Evolutionary conservation across 1,284 basidiomycete genomes (phyloP), one percentile per base, ranked within the genome.

Genomic region (Microbotryum silenes-acaulis): DNA sequence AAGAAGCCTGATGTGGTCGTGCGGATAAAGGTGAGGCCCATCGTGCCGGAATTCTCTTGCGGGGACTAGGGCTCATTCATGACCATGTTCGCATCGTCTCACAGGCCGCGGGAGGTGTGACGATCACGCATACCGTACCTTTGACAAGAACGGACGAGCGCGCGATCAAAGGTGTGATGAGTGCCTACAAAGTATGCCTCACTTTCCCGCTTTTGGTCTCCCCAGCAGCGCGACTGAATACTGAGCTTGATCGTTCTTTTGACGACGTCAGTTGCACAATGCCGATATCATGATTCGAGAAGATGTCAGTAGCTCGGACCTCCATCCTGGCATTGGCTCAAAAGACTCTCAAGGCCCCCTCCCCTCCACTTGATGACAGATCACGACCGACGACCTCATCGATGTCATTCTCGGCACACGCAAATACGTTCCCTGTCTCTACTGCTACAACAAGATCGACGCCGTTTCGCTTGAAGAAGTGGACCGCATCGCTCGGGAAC

Each of bases 251-350:
- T 7, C 20, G 6, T 2, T 25, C 2, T 25, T 20, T 29, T 6
- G 10, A 23, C 37, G 16, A 5, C 16, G 12, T 18, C 56, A 88
- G 75, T 77, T 94, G 55, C 91, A 96, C 76, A 96, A 94, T 72
- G 92, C 90, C 73, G 93, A 96, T 76, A 85, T 96, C 27, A 93
- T 96, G 90, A 90, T 97, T 69, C 82, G 92, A 71, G 91, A 97
- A 79, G 92, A 97, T 76, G 90, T 93, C 70, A 72, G 85, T 75
- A 51, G 27, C 20, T 5, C 12, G 37, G n/a, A 5, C 14, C 20
- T 25, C 42, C 5, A 29, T 53, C 10, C 6, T 37, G 16, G 4
- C n/a, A 23, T 25, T 37, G n/a, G n/a, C 37, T 47, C 37, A 18
- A 16, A 2, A 14, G 56, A 49, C 63, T 58, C 50, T 58, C 50